A percentile compares a stretch with the other conserved stretches of the same genome.
Evolutionary conservation across 2,329 filamentous ascomycete species (phyloP).

Genomic region (Diplodia sapinea): DNA sequence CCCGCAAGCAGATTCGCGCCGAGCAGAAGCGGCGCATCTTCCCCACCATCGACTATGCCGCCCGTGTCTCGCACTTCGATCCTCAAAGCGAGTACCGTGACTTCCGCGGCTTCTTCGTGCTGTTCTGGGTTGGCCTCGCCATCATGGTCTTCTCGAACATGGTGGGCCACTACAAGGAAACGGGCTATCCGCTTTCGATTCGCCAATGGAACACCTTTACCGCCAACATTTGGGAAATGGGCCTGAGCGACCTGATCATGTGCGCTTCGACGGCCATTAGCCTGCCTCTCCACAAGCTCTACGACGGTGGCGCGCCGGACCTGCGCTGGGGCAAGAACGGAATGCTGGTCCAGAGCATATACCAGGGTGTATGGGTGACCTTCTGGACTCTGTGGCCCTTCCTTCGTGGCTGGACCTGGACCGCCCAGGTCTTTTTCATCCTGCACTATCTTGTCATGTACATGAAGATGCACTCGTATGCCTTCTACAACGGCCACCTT

Average conservation of each 20-base stretch:
- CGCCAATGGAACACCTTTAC: constrained; percentile 89
- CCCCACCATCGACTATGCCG: constrained; percentile 88
- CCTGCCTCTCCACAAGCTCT: constrained; percentile 74
- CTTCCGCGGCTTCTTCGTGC: constrained; percentile 95
- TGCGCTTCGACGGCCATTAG: constrained; percentile 73
- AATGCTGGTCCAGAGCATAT: constrained; percentile 81
- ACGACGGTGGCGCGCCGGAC: constrained; percentile 61
- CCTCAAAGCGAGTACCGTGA: constrained; percentile 89
- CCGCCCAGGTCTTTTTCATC: constrained; percentile 91
- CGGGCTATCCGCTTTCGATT: constrained; percentile 81
- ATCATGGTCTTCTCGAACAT: constrained; percentile 98
- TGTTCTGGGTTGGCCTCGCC: constrained; percentile 96
- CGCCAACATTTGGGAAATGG: constrained; percentile 86
- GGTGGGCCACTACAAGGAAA: constrained; percentile 91
- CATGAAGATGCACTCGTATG: constrained; percentile 99
- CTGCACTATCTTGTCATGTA: constrained; percentile 88
- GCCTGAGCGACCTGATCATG: constrained; percentile 83
- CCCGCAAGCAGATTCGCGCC: constrained; percentile 80
- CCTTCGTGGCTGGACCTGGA: constrained; percentile 90
- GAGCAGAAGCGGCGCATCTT: constrained; percentile 85
- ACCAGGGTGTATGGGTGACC: constrained; percentile 77
- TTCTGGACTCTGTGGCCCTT: constrained; percentile 82
- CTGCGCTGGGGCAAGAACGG: constrained; percentile 78
- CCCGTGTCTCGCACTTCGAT: constrained; percentile 94
- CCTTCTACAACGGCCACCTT: constrained; percentile 96